Conservation (phyloP, 768 basidiomycete genomes). For the Hydnum rufescens region DNA sequence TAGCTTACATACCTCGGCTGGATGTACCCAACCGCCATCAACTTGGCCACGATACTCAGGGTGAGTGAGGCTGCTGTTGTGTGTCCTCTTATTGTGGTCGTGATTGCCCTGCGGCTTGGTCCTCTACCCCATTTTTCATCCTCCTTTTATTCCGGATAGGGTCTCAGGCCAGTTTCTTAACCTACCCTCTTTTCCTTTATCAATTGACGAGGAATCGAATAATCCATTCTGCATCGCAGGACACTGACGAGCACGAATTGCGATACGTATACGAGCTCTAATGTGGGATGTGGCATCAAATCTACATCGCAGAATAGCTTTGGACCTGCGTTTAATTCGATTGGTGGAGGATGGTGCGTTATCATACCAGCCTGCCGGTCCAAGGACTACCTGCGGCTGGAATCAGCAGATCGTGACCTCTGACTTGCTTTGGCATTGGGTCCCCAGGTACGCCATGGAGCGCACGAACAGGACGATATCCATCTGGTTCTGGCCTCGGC, state of each 20-base stretch:
- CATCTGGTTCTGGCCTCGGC: slow-evolving; percentile 7
- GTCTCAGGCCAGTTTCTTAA: too few relatives aligned
- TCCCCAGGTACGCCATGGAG: slow-evolving; percentile 11
- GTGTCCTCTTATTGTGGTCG: too few relatives aligned
- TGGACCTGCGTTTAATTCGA: slow-evolving; percentile 8
- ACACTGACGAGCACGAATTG: slow-evolving; percentile 6
- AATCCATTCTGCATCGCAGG: background rate
- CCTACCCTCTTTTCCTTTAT: background rate
- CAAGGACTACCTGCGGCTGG: too few relatives aligned
- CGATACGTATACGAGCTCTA: slow-evolving; percentile 12
- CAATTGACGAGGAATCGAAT: background rate
- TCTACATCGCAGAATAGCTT: background rate
- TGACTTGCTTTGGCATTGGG: too few relatives aligned
- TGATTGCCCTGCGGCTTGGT: too few relatives aligned
- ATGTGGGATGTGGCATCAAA: slow-evolving; percentile 18
- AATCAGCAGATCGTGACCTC: background rate
- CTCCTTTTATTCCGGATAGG: too few relatives aligned
- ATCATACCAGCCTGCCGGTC: too few relatives aligned
- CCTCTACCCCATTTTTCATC: too few relatives aligned
- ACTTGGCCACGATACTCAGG: slow-evolving; percentile 6
- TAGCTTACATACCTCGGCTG: slow-evolving; percentile 9
- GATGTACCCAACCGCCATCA: slow-evolving; percentile 8
- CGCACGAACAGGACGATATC: slow-evolving; percentile 9
- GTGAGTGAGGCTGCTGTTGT: too few relatives aligned
- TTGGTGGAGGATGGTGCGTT: slow-evolving; percentile 21